Conservation (phyloP, 495 filamentous ascomycete species). For the Parachaetomium inaequale region DNA sequence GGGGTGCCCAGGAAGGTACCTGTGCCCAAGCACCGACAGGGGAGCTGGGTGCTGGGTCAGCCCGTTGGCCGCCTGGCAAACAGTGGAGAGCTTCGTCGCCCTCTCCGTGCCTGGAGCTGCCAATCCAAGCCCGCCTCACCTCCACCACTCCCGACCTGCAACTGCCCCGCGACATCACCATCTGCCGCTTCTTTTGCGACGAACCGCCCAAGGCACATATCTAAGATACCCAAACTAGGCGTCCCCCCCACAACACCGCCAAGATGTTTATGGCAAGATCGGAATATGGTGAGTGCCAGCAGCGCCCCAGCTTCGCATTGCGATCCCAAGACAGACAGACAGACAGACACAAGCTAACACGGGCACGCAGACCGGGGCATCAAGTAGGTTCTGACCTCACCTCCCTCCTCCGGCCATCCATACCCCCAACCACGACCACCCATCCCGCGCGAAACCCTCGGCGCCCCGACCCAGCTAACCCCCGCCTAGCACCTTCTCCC, state of each 20-base stretch:
- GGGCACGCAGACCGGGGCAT: constrained; percentile 83
- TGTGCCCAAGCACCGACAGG: constrained; percentile 15
- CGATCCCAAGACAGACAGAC: not conserved
- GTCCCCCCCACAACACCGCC: constrained; percentile 36
- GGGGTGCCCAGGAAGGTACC: constrained; percentile 12
- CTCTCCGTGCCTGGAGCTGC: constrained; percentile 35
- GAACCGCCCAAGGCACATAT: constrained; percentile 9
- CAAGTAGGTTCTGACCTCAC: constrained; percentile 62
- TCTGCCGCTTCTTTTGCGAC: constrained; percentile 9
- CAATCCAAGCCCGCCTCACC: constrained; percentile 23
- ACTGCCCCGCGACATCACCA: constrained; percentile 19
- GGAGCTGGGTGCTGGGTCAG: constrained; percentile 16
- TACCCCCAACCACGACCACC: not conserved
- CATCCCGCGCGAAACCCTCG: not conserved
- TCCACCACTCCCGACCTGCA: constrained; percentile 9
- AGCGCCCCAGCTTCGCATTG: not conserved
- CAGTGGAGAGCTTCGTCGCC: constrained; percentile 31
- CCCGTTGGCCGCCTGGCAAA: constrained; percentile 23
- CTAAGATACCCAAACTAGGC: constrained; percentile 19
- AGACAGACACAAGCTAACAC: constrained; percentile 32
- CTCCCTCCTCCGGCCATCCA: not conserved
- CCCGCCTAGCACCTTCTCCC: constrained; percentile 87
- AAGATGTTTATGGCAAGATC: constrained; percentile 99
- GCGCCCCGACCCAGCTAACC: constrained; percentile 8
- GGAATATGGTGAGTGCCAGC: constrained; percentile 77